phyloP scores from a whole-genome alignment of 441 rosid species.

The Populus hybrid region DNA sequence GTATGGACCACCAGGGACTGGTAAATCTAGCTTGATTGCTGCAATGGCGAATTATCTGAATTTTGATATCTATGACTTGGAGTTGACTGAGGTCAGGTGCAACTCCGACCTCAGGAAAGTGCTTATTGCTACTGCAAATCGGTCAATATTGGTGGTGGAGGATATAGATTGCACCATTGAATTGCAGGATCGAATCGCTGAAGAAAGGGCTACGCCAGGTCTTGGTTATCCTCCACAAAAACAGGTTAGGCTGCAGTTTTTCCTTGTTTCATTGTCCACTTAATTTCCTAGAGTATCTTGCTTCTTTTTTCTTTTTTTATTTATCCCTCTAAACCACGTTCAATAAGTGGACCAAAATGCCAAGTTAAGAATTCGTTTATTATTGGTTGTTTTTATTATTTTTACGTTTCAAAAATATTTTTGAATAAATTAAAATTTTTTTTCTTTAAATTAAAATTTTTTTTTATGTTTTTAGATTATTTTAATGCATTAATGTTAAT shows the following conservation, averaged over 20 bases:
- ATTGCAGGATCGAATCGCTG: constrained; percentile 39
- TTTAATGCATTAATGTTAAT: too few species aligned
- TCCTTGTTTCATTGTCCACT: too few species aligned
- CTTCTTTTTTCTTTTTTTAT: too few species aligned
- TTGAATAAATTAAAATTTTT: too few species aligned
- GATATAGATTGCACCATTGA: constrained; percentile 69
- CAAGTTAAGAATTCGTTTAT: too few species aligned
- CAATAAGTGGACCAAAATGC: too few species aligned
- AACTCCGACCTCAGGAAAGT: constrained; percentile 47
- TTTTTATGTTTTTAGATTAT: too few species aligned
- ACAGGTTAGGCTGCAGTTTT: constrained; percentile 15
- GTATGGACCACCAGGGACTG: constrained; percentile 68
- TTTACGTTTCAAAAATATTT: too few species aligned
- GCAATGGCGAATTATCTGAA: constrained; percentile 75
- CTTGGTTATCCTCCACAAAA: neutral
- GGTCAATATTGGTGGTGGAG: constrained; percentile 71
- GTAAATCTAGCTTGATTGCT: constrained; percentile 73
- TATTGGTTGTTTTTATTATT: too few species aligned
- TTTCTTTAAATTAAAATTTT: too few species aligned
- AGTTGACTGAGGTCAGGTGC: constrained; percentile 35
- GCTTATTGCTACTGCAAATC: constrained; percentile 58
- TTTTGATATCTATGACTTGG: constrained; percentile 66
- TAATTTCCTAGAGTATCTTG: too few species aligned
- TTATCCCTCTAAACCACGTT: too few species aligned
- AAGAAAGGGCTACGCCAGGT: neutral